Evolutionary conservation across 352 stramenopile species (phyloP).

Genomic region (Pythium vanterpoolii): DNA sequence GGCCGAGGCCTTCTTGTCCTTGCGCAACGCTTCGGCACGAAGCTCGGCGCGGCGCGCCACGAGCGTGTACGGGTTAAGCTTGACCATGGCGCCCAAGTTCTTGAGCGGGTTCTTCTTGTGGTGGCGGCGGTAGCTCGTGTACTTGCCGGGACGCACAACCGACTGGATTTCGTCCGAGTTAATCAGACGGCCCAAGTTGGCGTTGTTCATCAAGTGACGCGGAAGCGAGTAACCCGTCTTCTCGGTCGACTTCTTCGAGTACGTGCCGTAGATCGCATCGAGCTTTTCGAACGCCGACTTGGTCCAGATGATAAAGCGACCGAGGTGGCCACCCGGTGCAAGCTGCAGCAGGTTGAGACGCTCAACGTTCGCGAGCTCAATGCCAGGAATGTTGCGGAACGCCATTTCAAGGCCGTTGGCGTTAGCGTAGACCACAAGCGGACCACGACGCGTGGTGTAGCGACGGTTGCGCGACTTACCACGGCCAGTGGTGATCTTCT

Average conservation of each 20-base stretch:
- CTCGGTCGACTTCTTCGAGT: constrained; percentile 83
- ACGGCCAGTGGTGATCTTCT: constrained; percentile 97
- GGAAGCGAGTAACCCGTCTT: constrained; percentile 95
- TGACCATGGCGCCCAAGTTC: constrained; percentile 94
- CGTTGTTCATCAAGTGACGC: constrained; percentile 95
- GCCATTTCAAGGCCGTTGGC: constrained; percentile 92
- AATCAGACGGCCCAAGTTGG: constrained; percentile 98
- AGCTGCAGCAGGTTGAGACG: constrained; percentile 97
- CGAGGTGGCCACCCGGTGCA: constrained; percentile 97
- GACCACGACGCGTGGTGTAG: constrained; percentile 94
- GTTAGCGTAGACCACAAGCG: constrained; percentile 96
- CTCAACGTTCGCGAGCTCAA: constrained; percentile 97
- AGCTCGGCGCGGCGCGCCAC: constrained; percentile 90
- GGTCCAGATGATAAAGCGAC: constrained; percentile 99
- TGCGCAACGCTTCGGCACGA: constrained; percentile 80
- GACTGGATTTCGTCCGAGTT: constrained; percentile 99
- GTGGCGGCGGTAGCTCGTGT: constrained; percentile 84
- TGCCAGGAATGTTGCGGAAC: constrained; percentile 98
- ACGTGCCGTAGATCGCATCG: constrained; percentile 95
- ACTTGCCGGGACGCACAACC: constrained; percentile 94
- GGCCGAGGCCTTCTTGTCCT: constrained; percentile 85
- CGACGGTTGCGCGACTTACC: constrained; percentile 99
- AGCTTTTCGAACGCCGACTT: constrained; percentile 97
- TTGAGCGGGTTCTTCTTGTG: constrained; percentile 98
- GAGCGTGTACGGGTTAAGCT: constrained; percentile 97